Conservation (phyloP, 176 grass and related monocot genomes). For the Tillandsia leiboldiana region DNA sequence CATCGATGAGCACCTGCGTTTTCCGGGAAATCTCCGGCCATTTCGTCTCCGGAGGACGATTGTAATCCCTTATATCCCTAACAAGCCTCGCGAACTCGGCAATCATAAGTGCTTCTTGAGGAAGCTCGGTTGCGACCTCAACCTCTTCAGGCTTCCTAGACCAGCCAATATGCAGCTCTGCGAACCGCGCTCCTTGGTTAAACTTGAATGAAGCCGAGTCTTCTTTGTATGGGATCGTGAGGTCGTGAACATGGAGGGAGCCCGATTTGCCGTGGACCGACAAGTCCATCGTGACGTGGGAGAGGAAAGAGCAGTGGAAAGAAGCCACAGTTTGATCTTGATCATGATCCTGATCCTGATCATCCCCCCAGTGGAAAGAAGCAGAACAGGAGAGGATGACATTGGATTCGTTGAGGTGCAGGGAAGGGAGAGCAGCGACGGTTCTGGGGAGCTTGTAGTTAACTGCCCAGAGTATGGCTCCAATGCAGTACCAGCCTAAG, state of each 20-base stretch:
- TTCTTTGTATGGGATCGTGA: constrained; percentile 10
- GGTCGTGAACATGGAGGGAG: not conserved
- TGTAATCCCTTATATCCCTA: not conserved
- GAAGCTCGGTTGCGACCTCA: not conserved
- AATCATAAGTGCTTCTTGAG: constrained; percentile 15
- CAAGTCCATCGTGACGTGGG: constrained; percentile 5
- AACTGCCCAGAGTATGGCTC: constrained; percentile 13
- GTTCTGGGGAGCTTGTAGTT: constrained; percentile 11
- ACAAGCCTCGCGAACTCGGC: constrained; percentile 9
- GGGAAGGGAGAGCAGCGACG: constrained; percentile 3
- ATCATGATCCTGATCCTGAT: not conserved
- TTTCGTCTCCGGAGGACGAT: not conserved
- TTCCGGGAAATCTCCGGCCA: constrained; percentile 12
- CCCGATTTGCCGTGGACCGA: not conserved
- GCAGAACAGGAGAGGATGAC: constrained; percentile 7
- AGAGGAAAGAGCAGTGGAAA: constrained; percentile 18
- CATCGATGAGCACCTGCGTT: constrained; percentile 10
- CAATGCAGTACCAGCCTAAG: constrained; percentile 21
- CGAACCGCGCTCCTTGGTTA: not conserved
- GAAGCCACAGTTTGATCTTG: not conserved
- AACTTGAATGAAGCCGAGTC: constrained; percentile 6
- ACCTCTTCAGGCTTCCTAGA: not conserved
- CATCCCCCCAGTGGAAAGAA: constrained; percentile 11
- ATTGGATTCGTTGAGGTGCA: constrained; percentile 7
- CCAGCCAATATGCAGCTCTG: constrained; percentile 8